Percentiles rank a stretch among this genome's conserved stretches.
phyloP scores from a whole-genome alignment of 441 rosid species.

The Daphne laureola region DNA sequence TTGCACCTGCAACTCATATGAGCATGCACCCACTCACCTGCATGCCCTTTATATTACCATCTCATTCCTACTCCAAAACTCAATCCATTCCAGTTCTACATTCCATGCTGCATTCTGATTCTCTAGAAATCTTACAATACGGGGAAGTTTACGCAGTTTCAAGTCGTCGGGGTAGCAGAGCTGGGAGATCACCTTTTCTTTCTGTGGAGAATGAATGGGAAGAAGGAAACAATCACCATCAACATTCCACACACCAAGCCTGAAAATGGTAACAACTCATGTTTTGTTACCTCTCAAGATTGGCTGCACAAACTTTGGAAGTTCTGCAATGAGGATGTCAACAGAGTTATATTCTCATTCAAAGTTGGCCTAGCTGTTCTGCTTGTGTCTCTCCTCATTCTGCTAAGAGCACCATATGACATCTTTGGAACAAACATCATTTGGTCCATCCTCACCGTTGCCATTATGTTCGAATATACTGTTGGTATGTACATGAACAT shows the following conservation, averaged over 20 bases:
- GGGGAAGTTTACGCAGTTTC: conserved; percentile 13
- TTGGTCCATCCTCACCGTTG: conserved; percentile 73
- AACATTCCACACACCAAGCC: conserved; percentile 27
- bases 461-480: conserved; percentile 64
- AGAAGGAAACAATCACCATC: conserved; percentile 37
- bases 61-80: conserved; percentile 2
- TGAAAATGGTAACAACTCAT: conserved; percentile 14
- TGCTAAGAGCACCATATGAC: conserved; percentile 48
- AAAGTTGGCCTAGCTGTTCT: conserved; percentile 65
- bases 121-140: conserved; percentile 11
- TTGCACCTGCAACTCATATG: conserved; percentile 23
- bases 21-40: conserved; percentile 14
- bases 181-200: conserved; percentile 15
- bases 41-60: conserved; percentile 22
- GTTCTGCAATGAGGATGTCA: conserved; percentile 45
- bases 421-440: conserved; percentile 54
- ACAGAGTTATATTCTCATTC: conserved; percentile 44
- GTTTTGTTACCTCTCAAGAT: conserved; percentile 20
- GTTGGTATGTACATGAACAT: conserved; percentile 35
- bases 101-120: not conserved
- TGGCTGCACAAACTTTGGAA: conserved; percentile 42
- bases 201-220: conserved; percentile 51
- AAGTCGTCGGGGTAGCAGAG: not conserved
- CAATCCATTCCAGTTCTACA: conserved; percentile 3
- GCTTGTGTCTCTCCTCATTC: conserved; percentile 53